Evolutionary conservation across 768 basidiomycete species (phyloP).

Genomic region (Termitomyces sp.): DNA sequence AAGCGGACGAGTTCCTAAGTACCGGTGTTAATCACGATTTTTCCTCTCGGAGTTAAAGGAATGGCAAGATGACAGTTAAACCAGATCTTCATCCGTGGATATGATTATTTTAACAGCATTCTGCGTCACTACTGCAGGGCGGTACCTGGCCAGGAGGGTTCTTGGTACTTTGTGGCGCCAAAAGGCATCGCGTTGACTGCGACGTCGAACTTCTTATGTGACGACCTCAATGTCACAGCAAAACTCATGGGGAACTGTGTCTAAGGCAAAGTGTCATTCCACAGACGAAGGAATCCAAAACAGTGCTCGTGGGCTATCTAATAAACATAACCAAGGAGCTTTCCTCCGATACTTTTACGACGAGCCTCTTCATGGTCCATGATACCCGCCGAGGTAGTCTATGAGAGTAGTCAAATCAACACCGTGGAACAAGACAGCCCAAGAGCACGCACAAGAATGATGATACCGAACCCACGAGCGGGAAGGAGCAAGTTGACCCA

Average conservation of each 20-base stretch:
- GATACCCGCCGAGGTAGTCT: constrained; percentile 98
- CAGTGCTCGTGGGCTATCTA: constrained; percentile 30
- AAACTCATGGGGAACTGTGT: not conserved
- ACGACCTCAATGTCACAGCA: too few species aligned
- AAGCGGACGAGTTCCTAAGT: too few species aligned
- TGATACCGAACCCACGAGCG: constrained; percentile 92
- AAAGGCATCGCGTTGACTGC: too few species aligned
- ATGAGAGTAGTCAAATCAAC: not conserved
- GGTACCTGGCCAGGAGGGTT: too few species aligned
- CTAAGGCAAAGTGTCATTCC: not conserved
- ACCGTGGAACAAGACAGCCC: not conserved
- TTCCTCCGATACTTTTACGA: constrained; percentile 96
- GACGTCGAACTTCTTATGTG: too few species aligned
- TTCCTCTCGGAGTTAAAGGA: too few species aligned
- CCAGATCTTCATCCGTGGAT: too few species aligned
- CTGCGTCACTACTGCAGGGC: too few species aligned
- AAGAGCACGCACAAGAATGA: constrained; percentile 72
- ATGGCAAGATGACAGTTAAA: too few species aligned
- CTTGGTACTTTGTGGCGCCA: too few species aligned
- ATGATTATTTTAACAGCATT: too few species aligned
- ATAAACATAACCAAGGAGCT: constrained; percentile 90
- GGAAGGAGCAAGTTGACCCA: constrained; percentile 98
- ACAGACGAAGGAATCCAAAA: not conserved
- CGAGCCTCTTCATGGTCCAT: constrained; percentile 99
- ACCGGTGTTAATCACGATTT: too few species aligned